phyloP scores from a whole-genome alignment of 257 asterid genomes.

The Gentiana straminea region DNA sequence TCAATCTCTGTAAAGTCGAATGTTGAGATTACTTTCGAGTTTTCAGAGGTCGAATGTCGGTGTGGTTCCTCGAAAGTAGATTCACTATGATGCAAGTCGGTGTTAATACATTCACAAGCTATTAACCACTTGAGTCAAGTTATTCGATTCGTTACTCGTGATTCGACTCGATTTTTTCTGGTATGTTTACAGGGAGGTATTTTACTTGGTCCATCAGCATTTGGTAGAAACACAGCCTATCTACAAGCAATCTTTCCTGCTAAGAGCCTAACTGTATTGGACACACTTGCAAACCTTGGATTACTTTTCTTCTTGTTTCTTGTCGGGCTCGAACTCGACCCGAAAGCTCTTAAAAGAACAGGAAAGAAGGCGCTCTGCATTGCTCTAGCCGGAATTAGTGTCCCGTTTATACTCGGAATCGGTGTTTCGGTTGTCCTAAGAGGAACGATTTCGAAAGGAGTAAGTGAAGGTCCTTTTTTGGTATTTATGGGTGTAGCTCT shows the following conservation, averaged over 20 bases:
- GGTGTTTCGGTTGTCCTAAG: conserved; percentile 54
- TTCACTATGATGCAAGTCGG: no score
- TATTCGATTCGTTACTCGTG: no score
- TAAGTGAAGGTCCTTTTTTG: conserved; percentile 33
- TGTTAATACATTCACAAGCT: no score
- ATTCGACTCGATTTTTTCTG: no score
- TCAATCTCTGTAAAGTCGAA: no score
- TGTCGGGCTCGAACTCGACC: conserved; percentile 65
- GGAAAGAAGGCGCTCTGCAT: conserved; percentile 58
- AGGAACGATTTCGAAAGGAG: conserved; percentile 37
- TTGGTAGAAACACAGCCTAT: conserved; percentile 44
- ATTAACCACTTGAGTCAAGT: no score
- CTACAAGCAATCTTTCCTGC: conserved; percentile 55
- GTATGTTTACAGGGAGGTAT: conserved; percentile 51
- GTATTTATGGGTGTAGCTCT: conserved; percentile 86
- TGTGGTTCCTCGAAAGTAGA: no score
- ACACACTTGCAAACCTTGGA: conserved; percentile 71
- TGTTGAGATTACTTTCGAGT: no score
- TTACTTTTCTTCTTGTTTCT: conserved; percentile 70
- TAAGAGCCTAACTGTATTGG: conserved; percentile 57
- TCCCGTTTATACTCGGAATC: conserved; percentile 65
- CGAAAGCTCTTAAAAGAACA: conserved; percentile 30
- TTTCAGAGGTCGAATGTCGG: no score
- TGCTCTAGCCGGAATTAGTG: conserved; percentile 62
- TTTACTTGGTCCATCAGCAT: conserved; percentile 77